Conservation (phyloP, 2,329 filamentous ascomycete genomes). For the Colletotrichum godetiae region DNA sequence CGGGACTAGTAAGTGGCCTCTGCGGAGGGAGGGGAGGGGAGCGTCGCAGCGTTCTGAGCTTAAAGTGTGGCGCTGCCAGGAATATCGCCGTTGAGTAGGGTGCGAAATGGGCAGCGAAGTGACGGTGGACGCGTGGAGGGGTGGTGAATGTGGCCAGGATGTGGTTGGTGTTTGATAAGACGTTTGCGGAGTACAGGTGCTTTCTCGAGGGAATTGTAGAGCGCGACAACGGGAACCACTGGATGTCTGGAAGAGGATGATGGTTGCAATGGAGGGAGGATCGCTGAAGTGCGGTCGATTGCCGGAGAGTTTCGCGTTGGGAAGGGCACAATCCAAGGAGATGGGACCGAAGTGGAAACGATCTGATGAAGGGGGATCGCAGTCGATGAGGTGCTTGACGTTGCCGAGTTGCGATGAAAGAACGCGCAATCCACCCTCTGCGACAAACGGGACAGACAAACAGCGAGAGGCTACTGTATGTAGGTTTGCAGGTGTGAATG, state of each 20-base stretch:
- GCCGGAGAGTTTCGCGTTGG: constrained; percentile 17
- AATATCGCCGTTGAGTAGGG: constrained; percentile 15
- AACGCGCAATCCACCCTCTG: background rate
- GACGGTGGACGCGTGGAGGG: constrained; percentile 1
- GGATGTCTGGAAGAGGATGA: background rate
- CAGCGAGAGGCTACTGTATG: background rate
- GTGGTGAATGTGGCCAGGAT: background rate
- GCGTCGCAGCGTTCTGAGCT: constrained; percentile 30
- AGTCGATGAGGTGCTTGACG: background rate
- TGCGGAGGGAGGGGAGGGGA: constrained; percentile 10
- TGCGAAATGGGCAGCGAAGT: background rate
- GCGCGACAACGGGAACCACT: background rate
- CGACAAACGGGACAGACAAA: background rate
- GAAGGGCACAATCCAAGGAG: constrained; percentile 3
- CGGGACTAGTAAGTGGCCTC: background rate
- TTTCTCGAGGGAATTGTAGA: background rate
- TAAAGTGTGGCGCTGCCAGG: constrained; percentile 26
- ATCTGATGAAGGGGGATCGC: background rate
- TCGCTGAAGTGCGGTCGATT: background rate
- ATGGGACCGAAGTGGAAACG: background rate
- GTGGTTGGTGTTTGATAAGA: background rate
- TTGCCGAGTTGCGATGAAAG: background rate
- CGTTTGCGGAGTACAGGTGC: background rate
- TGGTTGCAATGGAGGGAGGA: background rate
- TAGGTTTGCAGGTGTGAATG: background rate